Conservation (phyloP, 495 filamentous ascomycete genomes). For the Penicillium dipodomyicola region DNA sequence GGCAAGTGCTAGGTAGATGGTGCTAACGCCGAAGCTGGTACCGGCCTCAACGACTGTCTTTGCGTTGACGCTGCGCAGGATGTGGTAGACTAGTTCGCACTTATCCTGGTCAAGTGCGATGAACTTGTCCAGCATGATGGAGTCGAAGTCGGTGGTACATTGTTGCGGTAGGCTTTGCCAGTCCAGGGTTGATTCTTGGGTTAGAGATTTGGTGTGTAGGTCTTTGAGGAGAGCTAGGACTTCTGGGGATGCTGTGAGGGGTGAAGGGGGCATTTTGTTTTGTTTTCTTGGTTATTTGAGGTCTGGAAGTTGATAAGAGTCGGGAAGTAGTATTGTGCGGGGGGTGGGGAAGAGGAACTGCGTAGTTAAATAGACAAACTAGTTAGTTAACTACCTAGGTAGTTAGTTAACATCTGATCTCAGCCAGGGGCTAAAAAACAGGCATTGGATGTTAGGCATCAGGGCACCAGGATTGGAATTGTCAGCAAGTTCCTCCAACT, state of each 20-base stretch:
- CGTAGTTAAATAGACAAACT: neutral
- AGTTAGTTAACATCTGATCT: neutral
- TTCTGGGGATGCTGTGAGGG: slow-evolving; percentile 18
- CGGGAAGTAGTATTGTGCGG: neutral
- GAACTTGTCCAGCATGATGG: slow-evolving; percentile 51
- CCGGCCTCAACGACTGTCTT: slow-evolving; percentile 55
- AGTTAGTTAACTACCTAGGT: too few species aligned
- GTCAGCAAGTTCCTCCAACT: neutral
- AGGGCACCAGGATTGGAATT: neutral
- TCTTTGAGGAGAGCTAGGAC: slow-evolving; percentile 23
- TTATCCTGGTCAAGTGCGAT: slow-evolving; percentile 57
- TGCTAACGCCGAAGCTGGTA: slow-evolving; percentile 58
- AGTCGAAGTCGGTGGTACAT: slow-evolving; percentile 27
- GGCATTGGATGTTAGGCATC: neutral
- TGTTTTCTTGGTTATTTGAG: neutral
- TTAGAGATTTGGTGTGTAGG: slow-evolving; percentile 31
- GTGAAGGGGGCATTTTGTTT: slow-evolving; percentile 19
- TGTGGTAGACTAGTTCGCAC: slow-evolving; percentile 52
- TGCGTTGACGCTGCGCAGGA: slow-evolving; percentile 43
- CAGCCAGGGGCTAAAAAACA: neutral
- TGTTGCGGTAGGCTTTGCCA: slow-evolving; percentile 15
- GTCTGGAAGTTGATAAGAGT: neutral
- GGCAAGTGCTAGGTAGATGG: slow-evolving; percentile 58
- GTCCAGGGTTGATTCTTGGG: slow-evolving; percentile 31
- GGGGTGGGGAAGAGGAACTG: neutral